Conservation (phyloP, 176 grass and related monocot species). For the Musa acuminata region DNA sequence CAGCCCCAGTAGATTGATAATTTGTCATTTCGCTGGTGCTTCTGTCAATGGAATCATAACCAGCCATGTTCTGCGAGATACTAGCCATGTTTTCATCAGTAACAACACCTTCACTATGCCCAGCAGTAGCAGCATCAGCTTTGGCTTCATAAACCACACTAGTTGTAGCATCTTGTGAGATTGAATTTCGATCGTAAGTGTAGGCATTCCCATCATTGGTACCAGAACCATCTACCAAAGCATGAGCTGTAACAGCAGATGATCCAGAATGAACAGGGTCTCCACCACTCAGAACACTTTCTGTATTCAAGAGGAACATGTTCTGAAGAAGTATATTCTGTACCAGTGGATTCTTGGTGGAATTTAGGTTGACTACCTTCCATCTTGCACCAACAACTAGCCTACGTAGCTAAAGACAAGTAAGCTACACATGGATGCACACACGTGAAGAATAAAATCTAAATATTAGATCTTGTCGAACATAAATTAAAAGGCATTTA, state of each 20-base stretch:
- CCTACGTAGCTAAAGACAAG: not conserved
- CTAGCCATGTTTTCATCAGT: slow-evolving; percentile 9
- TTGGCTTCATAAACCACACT: not conserved
- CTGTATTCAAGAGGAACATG: slow-evolving; percentile 14
- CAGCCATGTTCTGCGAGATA: slow-evolving; percentile 25
- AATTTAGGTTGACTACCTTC: slow-evolving; percentile 35
- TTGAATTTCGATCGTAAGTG: not conserved
- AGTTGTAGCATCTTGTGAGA: not conserved
- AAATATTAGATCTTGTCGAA: not conserved
- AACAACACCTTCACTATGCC: not conserved
- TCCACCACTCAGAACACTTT: not conserved
- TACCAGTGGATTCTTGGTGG: slow-evolving; percentile 5
- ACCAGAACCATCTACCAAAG: slow-evolving; percentile 12
- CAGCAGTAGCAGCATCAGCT: not conserved
- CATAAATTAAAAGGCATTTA: not conserved
- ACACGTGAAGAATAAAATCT: not conserved
- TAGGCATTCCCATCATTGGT: slow-evolving; percentile 24
- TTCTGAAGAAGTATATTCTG: slow-evolving; percentile 19
- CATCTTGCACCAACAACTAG: slow-evolving; percentile 23
- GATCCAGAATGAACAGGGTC: slow-evolving; percentile 15
- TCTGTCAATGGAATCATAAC: slow-evolving; percentile 48
- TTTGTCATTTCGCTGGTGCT: slow-evolving; percentile 21
- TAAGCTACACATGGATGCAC: not conserved
- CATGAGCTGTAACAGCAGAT: slow-evolving; percentile 10
- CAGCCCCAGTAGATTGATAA: slow-evolving; percentile 47